phyloP scores from a whole-genome alignment of 106 monocot species.

The Apostasia shenzhenica region DNA sequence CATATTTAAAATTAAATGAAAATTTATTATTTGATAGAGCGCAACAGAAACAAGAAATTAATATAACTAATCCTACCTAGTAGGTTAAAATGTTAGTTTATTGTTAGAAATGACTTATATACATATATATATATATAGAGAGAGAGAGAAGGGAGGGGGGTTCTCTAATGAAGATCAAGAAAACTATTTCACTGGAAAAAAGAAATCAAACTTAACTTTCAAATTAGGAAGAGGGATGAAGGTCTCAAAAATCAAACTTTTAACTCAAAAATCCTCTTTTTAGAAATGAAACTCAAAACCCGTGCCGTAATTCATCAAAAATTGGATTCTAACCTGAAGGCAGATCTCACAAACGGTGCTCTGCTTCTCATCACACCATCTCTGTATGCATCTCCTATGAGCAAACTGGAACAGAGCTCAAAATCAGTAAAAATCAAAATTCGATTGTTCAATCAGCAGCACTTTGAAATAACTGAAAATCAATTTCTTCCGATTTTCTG shows the following conservation, averaged over 20 bases:
- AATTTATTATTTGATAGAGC: too few relatives aligned
- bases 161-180: too few relatives aligned
- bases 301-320: background rate
- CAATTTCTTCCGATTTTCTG: background rate
- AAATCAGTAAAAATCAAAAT: background rate
- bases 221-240: background rate
- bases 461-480: background rate
- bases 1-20: too few relatives aligned
- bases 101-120: too few relatives aligned
- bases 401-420: conserved; percentile 50
- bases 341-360: conserved; percentile 78
- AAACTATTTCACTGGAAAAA: too few relatives aligned
- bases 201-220: background rate
- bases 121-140: too few relatives aligned
- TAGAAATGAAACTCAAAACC: background rate
- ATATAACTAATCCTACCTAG: too few relatives aligned
- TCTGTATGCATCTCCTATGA: conserved; percentile 81
- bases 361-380: conserved; percentile 94
- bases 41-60: too few relatives aligned
- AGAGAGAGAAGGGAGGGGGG: too few relatives aligned
- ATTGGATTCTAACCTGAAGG: conserved; percentile 46
- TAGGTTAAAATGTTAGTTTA: too few relatives aligned
- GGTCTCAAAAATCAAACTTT: background rate
- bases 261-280: background rate
- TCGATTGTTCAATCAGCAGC: background rate